Conservation (phyloP, 75 land plant genomes). For the Azolla pinnata region DNA sequence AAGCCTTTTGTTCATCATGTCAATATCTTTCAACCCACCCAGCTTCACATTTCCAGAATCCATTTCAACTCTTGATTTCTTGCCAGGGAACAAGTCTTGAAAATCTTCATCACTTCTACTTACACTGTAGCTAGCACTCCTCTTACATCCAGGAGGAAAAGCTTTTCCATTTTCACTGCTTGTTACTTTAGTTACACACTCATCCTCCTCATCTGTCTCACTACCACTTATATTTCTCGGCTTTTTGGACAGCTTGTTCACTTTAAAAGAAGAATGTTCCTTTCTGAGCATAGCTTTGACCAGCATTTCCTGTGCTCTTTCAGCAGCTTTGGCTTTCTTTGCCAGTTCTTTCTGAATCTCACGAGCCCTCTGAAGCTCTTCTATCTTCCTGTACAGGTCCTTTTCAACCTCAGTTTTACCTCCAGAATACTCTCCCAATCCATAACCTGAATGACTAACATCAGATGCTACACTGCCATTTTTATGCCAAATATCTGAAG, state of each 20-base stretch:
- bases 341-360: not conserved
- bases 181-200: not conserved
- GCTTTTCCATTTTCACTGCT: too few relatives aligned
- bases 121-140: constrained; percentile 36
- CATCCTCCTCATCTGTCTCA: not conserved
- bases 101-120: constrained; percentile 41
- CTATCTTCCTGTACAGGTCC: not conserved
- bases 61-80: constrained; percentile 1
- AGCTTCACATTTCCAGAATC: not conserved
- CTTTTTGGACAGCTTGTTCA: not conserved
- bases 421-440: too few relatives aligned
- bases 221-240: not conserved
- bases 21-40: not conserved
- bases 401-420: too few relatives aligned
- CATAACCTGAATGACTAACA: too few relatives aligned
- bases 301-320: too few relatives aligned
- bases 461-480: too few relatives aligned
- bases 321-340: not conserved
- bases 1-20: constrained; percentile 1
- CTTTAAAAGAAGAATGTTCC: not conserved
- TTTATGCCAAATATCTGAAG: too few relatives aligned
- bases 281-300: too few relatives aligned
- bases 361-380: not conserved
- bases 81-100: not conserved
- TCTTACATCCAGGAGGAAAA: too few relatives aligned